A percentile compares a stretch with the other conserved stretches of the same genome.
Conservation (phyloP, 163 green algal species). For the Chloromonas sp. region DNA sequence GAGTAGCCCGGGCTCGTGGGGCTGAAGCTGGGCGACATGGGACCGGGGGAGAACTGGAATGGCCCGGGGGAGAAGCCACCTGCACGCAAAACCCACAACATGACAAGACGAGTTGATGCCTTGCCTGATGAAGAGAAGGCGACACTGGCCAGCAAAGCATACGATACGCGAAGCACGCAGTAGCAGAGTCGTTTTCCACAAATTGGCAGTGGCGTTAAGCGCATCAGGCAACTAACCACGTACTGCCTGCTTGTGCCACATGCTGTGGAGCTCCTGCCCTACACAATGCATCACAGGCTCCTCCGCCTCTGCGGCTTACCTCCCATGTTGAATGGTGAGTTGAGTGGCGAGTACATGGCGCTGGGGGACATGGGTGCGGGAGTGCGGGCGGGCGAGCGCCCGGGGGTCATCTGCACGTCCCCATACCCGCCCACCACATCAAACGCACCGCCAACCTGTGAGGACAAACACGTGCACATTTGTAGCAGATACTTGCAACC, state of each 20-base stretch:
- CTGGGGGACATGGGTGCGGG: conserved; percentile 60
- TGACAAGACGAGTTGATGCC: neutral
- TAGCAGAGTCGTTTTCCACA: no score
- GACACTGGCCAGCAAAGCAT: conserved; percentile 3
- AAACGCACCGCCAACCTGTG: conserved; percentile 8
- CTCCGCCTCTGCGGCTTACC: no score
- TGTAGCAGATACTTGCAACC: neutral
- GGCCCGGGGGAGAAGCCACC: conserved; percentile 46
- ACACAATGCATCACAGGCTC: conserved; percentile 1
- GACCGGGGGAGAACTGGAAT: conserved; percentile 51
- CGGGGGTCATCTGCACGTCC: conserved; percentile 39
- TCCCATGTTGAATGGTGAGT: conserved; percentile 19
- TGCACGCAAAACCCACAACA: neutral
- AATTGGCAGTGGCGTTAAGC: no score
- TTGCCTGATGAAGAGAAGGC: neutral
- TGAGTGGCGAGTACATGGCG: conserved; percentile 44
- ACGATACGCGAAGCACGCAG: no score
- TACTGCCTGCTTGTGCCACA: conserved; percentile 14
- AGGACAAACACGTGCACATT: neutral
- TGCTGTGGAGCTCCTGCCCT: conserved; percentile 23
- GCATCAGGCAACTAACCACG: no score
- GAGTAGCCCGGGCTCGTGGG: conserved; percentile 58
- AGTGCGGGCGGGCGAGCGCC: conserved; percentile 48
- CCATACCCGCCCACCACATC: conserved; percentile 13
- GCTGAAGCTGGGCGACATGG: conserved; percentile 27